phyloP scores from a whole-genome alignment of 352 stramenopile species.

The Phytophthora pluvialis region DNA sequence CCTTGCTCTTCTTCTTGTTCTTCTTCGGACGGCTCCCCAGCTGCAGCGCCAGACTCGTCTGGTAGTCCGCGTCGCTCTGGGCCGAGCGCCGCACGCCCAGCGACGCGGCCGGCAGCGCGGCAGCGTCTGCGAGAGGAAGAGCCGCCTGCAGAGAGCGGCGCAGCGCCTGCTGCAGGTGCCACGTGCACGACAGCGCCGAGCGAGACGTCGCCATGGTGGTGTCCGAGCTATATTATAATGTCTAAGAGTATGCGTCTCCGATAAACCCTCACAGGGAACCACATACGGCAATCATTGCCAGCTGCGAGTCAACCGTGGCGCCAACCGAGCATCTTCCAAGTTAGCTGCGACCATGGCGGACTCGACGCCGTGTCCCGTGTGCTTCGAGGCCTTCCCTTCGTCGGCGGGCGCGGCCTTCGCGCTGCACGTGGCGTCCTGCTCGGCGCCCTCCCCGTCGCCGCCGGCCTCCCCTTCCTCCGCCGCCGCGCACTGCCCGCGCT shows the following conservation, averaged over 20 bases:
- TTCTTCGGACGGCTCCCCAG: conserved; percentile 46
- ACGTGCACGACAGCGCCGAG: conserved; percentile 52
- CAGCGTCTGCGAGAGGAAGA: conserved; percentile 38
- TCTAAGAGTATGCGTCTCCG: too few relatives aligned
- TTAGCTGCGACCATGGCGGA: conserved; percentile 25
- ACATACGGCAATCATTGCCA: too few relatives aligned
- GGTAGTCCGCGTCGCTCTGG: conserved; percentile 75
- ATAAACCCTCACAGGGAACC: too few relatives aligned
- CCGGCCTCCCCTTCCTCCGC: conserved; percentile 16
- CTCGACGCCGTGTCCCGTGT: conserved; percentile 53
- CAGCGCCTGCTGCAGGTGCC: conserved; percentile 57
- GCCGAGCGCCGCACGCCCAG: conserved; percentile 73
- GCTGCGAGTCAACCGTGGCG: neutral
- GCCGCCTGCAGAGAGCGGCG: conserved; percentile 44
- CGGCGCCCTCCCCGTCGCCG: conserved; percentile 21
- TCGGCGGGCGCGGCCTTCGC: conserved; percentile 42
- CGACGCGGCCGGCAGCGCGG: conserved; percentile 19
- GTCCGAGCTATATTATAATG: too few relatives aligned
- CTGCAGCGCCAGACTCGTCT: conserved; percentile 72
- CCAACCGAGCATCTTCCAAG: neutral
- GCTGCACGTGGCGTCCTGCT: conserved; percentile 64
- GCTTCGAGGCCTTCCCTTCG: conserved; percentile 40
- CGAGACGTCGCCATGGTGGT: conserved; percentile 20
- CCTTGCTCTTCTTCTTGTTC: conserved; percentile 18
- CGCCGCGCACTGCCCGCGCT: conserved; percentile 56